These are phyloP conservation scores for Verticillium zaregamsianum DNA, from an alignment of 2,329 filamentous ascomycete species.

Conservation along the genomic window DNA sequence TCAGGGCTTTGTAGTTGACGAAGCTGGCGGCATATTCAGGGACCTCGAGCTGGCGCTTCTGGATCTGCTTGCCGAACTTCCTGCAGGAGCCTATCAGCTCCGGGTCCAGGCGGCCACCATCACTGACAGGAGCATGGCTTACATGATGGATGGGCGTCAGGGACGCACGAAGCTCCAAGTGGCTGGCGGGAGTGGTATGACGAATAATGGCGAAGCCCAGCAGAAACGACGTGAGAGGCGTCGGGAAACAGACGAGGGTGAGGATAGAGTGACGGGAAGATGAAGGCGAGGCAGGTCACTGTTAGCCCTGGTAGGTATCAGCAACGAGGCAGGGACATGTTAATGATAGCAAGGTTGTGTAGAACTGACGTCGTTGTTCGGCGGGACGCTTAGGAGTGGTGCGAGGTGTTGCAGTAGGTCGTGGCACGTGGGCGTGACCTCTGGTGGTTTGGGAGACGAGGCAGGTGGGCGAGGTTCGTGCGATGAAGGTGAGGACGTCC, in stretches of 20 bases:
- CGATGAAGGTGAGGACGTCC: background rate
- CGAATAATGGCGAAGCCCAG: background rate
- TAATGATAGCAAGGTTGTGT: background rate
- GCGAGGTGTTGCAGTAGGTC: background rate
- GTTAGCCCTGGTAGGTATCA: background rate
- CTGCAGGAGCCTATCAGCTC: slow-evolving; percentile 41
- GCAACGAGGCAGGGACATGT: background rate
- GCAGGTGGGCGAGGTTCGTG: background rate
- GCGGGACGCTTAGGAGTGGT: background rate
- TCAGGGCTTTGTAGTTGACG: slow-evolving; percentile 98
- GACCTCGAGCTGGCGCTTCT: slow-evolving; percentile 97
- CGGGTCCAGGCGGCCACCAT: background rate
- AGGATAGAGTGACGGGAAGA: background rate
- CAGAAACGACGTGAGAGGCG: background rate
- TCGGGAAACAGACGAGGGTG: background rate
- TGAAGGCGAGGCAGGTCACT: background rate
- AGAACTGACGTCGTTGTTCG: background rate
- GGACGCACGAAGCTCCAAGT: background rate
- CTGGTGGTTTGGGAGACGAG: background rate
- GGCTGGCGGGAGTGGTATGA: background rate
- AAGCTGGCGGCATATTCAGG: slow-evolving; percentile 99
- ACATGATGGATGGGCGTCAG: background rate
- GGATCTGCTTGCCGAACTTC: slow-evolving; percentile 99
- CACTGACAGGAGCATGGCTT: background rate
- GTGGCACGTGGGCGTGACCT: background rate